Base-by-base conservation (phyloP, 805 yeast genomes). In the Huiozyma sinensis region DNA sequence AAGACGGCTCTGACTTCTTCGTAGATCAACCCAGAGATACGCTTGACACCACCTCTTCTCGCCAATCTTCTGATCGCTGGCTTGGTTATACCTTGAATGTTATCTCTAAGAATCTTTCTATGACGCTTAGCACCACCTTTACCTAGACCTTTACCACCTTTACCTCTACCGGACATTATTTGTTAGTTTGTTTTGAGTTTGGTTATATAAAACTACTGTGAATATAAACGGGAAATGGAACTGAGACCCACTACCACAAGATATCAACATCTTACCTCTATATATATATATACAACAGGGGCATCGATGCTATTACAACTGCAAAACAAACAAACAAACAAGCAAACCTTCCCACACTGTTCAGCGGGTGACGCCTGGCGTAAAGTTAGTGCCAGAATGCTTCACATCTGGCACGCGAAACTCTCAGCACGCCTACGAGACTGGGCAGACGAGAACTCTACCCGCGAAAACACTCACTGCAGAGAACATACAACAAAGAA, bases 41-140 rank as follows among this genome's bases (percentile, higher is more conserved):
- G 95, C 83, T 90, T 90, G 68, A 90, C 98, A 89, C 98, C 98
- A 77, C 98, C 98, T 86, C 98, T 88, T 83, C 98, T 90, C 43
- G 98, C 98, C 65, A 90, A 83, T 86, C 98, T 90, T 79, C 98
- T 88, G 68, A 90, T 90, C 67, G 98, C 98, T 68, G 98, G 98
- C 81, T 90, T 90, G 53, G 98, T 90, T 69, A 90, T 90, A 79
- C 98, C 98, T 76, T 89, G 97, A 60, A 92, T 90, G 90, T 90
- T 92, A 73, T 92, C 98, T 80, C 97, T 89, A 57, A 89, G 79
- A 73, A 90, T 86, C 86, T 89, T 89, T 82, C 97, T 87, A 88
- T 90, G 98, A 75, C 98, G 88, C 83, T 90, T 90, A 65, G 98
- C 98, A 77, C 98, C 98, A 76, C 97, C 97, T 77, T 92, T 92